Conservation (phyloP, 2,329 filamentous ascomycete genomes). For the Chalaropsis thielavioides region DNA sequence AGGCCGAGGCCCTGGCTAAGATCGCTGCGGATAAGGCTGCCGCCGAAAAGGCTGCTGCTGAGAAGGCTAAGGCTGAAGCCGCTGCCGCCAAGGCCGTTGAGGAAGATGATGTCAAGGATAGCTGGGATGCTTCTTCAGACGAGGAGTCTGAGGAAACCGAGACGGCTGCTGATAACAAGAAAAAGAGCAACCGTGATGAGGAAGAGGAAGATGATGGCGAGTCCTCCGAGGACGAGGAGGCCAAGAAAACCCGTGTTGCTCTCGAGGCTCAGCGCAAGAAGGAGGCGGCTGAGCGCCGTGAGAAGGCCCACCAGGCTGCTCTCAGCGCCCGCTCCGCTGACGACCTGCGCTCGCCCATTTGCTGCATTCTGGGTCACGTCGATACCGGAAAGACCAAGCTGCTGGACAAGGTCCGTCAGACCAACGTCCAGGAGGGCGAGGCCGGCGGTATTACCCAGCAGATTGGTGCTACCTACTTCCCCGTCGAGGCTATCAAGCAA, state of each 20-base stretch:
- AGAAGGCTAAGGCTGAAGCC: slow-evolving; percentile 38
- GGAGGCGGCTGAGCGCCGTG: slow-evolving; percentile 75
- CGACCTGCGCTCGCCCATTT: slow-evolving; percentile 91
- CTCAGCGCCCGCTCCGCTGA: slow-evolving; percentile 84
- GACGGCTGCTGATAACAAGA: slow-evolving; percentile 28
- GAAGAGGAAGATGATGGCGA: slow-evolving; percentile 42
- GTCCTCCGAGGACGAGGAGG: slow-evolving; percentile 56
- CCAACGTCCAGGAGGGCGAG: slow-evolving; percentile 97
- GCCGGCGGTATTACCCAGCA: slow-evolving; percentile 99
- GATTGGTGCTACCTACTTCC: slow-evolving; percentile 99
- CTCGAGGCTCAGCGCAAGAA: slow-evolving; percentile 68
- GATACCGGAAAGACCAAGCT: slow-evolving; percentile 99
- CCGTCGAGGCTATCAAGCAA: slow-evolving; percentile 76
- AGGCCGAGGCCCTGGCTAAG: slow-evolving; percentile 53
- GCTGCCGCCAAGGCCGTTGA: slow-evolving; percentile 48
- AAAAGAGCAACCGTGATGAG: slow-evolving; percentile 22
- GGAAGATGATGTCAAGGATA: slow-evolving; percentile 74
- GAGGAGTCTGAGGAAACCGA: slow-evolving; percentile 40
- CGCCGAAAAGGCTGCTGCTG: slow-evolving; percentile 41
- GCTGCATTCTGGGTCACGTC: slow-evolving; percentile 99
- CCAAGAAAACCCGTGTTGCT: slow-evolving; percentile 54
- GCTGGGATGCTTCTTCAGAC: slow-evolving; percentile 79
- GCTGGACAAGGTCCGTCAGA: slow-evolving; percentile 94
- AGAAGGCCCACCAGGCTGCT: slow-evolving; percentile 82
- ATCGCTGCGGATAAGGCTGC: slow-evolving; percentile 48